phyloP scores from a whole-genome alignment of 768 basidiomycete genomes.

The Phylloporus sp. region DNA sequence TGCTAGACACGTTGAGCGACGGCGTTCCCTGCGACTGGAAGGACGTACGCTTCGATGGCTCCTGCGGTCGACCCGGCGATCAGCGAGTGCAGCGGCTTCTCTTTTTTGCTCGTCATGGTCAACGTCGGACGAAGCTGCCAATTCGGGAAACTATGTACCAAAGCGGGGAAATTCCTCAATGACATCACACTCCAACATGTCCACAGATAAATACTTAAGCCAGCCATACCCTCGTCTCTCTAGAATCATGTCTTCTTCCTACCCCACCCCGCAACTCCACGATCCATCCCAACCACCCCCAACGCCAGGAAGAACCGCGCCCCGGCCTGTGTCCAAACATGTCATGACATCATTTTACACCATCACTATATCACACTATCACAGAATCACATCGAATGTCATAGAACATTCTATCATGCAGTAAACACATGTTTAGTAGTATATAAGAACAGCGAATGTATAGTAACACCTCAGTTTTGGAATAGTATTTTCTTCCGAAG shows the following conservation, averaged over 20 bases:
- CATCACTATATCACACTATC: no score
- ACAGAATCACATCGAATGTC: no score
- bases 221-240: neutral
- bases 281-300: conserved; percentile 46
- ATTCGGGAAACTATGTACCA: conserved; percentile 7
- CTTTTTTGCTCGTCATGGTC: conserved; percentile 52
- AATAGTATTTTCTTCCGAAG: no score
- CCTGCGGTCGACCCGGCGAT: conserved; percentile 91
- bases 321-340: no score
- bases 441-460: no score
- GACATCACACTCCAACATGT: conserved; percentile 11
- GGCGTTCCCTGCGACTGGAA: neutral
- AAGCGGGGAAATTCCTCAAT: neutral
- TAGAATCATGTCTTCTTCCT: conserved; percentile 22
- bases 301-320: conserved; percentile 11
- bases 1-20: conserved; percentile 34
- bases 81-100: conserved; percentile 82
- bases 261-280: conserved; percentile 40
- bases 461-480: no score
- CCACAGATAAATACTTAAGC: conserved; percentile 17
- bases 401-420: no score
- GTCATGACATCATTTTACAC: no score
- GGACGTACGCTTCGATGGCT: conserved; percentile 83
- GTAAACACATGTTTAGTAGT: no score
- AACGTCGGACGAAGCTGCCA: neutral